Evolutionary conservation across 148 eudicot genomes (phyloP), one percentile per base, ranked within the genome.

Genomic region (Silene uniflora): DNA sequence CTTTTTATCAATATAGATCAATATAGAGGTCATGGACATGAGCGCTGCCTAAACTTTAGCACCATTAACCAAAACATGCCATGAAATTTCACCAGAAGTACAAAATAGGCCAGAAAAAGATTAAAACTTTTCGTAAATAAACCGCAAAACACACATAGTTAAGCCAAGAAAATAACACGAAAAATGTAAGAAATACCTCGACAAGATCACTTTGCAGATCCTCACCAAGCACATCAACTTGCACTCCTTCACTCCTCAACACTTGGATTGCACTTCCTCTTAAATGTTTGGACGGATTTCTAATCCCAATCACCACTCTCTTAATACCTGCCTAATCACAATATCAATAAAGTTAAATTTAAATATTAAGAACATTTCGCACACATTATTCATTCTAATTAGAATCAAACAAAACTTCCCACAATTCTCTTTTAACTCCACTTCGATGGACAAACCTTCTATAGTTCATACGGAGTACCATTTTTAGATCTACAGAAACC

Each of bases 191-290:
- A 42, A 80, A 59, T 71, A 92, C 97, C 97, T 92, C 96, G 18
- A 87, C 74, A 76, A 84, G 67, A 79, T 85, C 83, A 84, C 90
- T 87, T 59, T 78, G 88, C 60, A 92, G 73, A 83, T 89, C 88
- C 86, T 92, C 98, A 52, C 97, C 97, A 76, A 94, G 93, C 78
- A 94, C 98, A 83, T 94, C 96, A 84, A 91, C 98, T 73, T 84
- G 84, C 77, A 94, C 68, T 66, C 91, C 88, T 81, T 90, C 92
- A 83, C 85, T 86, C 79, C 97, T 86, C 65, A 94, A 61, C 42
- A 87, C 88, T 18, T 87, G 97, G 75, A 94, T 81, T 56, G 98
- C 97, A 71, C 81, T 77, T 67, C 97, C 96, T 61, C 98, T 86
- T 62, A 89, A 82, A 87, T 94, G 97, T 73, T 90, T 87, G 82